Evolutionary conservation across 148 eudicot genomes (phyloP).

Genomic region (Rhododendron molle): DNA sequence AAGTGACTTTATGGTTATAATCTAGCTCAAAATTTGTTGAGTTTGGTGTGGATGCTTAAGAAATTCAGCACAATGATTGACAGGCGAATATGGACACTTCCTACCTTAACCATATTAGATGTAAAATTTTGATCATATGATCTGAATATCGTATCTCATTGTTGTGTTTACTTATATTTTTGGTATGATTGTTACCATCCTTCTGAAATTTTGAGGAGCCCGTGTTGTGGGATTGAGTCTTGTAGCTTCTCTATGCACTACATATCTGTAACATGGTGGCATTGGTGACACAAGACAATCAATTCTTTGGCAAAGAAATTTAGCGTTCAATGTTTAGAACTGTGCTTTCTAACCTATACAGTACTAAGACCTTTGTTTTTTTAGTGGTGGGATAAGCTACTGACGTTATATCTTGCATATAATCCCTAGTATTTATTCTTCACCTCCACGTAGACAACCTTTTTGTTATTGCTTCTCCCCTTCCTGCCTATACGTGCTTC

Average conservation of each 20-base stretch:
- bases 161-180: not conserved
- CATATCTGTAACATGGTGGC: not conserved
- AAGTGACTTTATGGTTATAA: too few relatives aligned
- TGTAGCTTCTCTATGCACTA: not conserved
- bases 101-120: not conserved
- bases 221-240: not conserved
- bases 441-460: not conserved
- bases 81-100: not conserved
- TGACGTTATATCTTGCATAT: not conserved
- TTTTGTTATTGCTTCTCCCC: not conserved
- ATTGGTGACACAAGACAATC: not conserved
- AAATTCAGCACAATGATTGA: not conserved
- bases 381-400: not conserved
- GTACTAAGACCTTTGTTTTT: not conserved
- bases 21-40: too few relatives aligned
- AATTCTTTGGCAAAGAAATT: not conserved
- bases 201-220: slow-evolving; percentile 1
- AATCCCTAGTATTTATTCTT: not conserved
- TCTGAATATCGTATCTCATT: not conserved
- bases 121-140: not conserved
- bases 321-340: not conserved
- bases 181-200: not conserved
- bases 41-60: not conserved
- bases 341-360: not conserved
- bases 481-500: not conserved